phyloP scores from a whole-genome alignment of 805 yeast genomes.

The Saccharomycopsis fodiens region DNA sequence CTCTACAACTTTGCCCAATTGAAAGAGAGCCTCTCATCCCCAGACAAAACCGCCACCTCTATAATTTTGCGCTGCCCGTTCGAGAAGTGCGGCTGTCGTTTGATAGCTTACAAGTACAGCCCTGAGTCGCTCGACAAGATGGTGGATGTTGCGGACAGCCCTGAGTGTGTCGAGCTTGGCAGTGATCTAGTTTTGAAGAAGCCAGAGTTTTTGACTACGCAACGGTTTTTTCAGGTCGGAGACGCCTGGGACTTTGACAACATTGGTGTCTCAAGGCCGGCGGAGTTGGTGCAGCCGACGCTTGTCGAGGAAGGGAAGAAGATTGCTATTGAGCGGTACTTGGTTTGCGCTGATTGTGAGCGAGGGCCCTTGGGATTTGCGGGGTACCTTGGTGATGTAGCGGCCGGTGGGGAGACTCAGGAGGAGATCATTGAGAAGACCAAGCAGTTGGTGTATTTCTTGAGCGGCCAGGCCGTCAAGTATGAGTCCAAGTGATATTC shows the following conservation, averaged over 20 bases:
- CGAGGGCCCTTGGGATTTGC: conserved; percentile 73
- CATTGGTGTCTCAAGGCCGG: conserved; percentile 55
- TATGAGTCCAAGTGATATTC: conserved; percentile 26
- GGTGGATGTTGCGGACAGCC: conserved; percentile 8
- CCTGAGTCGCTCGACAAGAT: neutral
- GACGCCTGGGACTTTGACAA: conserved; percentile 80
- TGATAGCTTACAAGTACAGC: conserved; percentile 15
- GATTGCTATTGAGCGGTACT: conserved; percentile 39
- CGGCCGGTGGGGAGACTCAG: conserved; percentile 21
- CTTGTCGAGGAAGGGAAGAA: conserved; percentile 22
- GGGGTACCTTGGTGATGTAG: conserved; percentile 28
- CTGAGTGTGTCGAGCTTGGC: conserved; percentile 12
- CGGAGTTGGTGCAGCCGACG: conserved; percentile 11
- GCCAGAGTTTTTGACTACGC: neutral
- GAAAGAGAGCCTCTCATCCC: neutral
- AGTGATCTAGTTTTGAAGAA: conserved; percentile 8
- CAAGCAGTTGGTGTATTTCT: conserved; percentile 34
- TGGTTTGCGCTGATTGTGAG: conserved; percentile 73
- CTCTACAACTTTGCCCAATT: neutral
- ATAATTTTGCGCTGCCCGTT: conserved; percentile 16
- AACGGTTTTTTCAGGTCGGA: conserved; percentile 34
- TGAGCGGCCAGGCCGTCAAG: conserved; percentile 40
- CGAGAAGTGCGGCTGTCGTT: conserved; percentile 11
- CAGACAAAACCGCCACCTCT: neutral
- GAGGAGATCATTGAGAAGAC: conserved; percentile 27